Evolutionary conservation across 176 grass and related monocot genomes (phyloP).

Genomic region (Raddia guianensis): DNA sequence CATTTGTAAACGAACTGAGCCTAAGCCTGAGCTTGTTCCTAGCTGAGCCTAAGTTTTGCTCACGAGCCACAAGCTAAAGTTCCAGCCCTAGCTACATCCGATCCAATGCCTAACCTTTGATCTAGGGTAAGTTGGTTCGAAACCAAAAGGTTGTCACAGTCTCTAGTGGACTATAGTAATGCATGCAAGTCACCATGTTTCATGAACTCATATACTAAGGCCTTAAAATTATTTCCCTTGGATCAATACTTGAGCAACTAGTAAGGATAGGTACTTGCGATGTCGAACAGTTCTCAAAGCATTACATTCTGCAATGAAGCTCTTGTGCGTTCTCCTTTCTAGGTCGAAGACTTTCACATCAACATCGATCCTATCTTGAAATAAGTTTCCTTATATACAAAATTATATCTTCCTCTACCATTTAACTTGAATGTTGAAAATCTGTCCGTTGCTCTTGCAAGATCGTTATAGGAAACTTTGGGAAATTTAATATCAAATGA

Average conservation of each 20-base stretch:
- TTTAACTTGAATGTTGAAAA: conserved; percentile 8
- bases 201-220: conserved; percentile 40
- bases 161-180: conserved; percentile 1
- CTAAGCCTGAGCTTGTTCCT: too few species aligned
- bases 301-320: conserved; percentile 33
- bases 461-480: conserved; percentile 34
- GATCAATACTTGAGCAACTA: conserved; percentile 16
- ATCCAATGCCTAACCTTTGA: conserved; percentile 31
- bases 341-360: conserved; percentile 35
- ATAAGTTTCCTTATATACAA: conserved; percentile 15
- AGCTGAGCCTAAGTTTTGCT: too few species aligned
- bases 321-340: conserved; percentile 17
- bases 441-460: conserved; percentile 22
- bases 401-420: conserved; percentile 32
- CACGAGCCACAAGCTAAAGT: too few species aligned
- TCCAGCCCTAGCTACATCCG: conserved; percentile 39
- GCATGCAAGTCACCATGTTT: conserved; percentile 23
- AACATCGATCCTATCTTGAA: neutral
- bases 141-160: neutral
- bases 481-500: neutral
- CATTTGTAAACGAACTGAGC: too few species aligned
- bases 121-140: neutral
- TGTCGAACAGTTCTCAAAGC: conserved; percentile 27
- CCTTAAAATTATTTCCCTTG: conserved; percentile 33
- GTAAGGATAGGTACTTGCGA: conserved; percentile 14